phyloP scores from a whole-genome alignment of 257 asterid genomes.

The Solanum medicagineum region DNA sequence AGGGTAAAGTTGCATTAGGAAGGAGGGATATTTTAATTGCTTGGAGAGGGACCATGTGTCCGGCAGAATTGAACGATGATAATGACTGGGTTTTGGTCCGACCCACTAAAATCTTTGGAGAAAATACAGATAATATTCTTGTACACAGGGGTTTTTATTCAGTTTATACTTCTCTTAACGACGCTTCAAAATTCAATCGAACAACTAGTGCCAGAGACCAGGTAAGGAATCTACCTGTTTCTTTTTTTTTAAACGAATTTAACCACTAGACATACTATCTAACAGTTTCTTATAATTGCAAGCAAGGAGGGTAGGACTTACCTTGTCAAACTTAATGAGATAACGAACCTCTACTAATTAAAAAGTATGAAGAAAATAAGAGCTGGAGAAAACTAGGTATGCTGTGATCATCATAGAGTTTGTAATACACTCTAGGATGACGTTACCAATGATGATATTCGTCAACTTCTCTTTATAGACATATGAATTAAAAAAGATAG shows the following conservation, averaged over 20 bases:
- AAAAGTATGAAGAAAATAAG: too few species aligned
- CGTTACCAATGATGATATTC: too few species aligned
- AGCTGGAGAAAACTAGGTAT: too few species aligned
- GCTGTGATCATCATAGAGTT: too few species aligned
- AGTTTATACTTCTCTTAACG: conserved; percentile 14
- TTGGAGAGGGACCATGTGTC: conserved; percentile 45
- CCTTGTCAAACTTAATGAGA: too few species aligned
- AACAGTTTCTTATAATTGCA: too few species aligned
- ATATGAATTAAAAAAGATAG: too few species aligned
- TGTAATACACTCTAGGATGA: too few species aligned
- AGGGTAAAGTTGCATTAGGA: conserved; percentile 41
- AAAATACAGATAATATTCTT: background rate
- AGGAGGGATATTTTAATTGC: conserved; percentile 47
- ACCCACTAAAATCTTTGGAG: conserved; percentile 23
- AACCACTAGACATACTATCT: too few species aligned
- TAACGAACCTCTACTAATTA: too few species aligned
- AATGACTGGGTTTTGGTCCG: conserved; percentile 17
- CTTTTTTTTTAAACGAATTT: background rate
- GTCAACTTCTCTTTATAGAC: too few species aligned
- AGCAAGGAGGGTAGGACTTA: too few species aligned
- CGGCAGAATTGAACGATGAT: conserved; percentile 28
- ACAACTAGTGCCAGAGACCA: conserved; percentile 28
- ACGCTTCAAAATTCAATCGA: conserved; percentile 1
- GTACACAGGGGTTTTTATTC: conserved; percentile 24
- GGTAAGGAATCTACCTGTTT: background rate